Evolutionary conservation across 768 basidiomycete genomes (phyloP), one percentile per base, ranked within the genome.

Genomic region (Macrolepiota dolichaula): DNA sequence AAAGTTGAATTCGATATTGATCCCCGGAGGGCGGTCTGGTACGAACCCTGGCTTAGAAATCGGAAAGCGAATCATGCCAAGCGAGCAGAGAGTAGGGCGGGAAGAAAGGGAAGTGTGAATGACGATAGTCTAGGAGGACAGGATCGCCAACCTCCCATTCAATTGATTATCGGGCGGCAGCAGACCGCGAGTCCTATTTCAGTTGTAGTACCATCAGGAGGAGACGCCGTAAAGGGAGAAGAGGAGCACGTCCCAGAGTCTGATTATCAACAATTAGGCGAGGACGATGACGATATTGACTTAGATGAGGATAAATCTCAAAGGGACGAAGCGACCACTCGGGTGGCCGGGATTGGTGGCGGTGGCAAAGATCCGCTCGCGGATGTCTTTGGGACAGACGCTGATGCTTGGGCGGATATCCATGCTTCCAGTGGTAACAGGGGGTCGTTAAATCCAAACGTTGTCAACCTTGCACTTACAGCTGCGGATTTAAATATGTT

Each of bases 1-100:
- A 96, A 96, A 72, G 86, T 98, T 12, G 95, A 98, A 71, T 97
- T 98, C 67, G 94, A 97, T 70, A 88, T 98, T 66, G 96, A 97
- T 72, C 79, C 79, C 40, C 77, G 83, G 55, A 87, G 81, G 64
- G 95, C 94, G 1, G 76, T 76, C 2, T 97, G 95, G 95, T 95
- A 88, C 64, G 87, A 87, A n/a, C 86, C 87, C 7, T 96, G 92
- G 92, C 62, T 86, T 27, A 80, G 85, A 59, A 90, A 86, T 67
- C 76, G 90, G 59, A 79, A 79, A 61, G 74, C 78, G 51, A 86
- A 86, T 61, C 81, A 83, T 61, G 79, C 79, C n/a, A 89, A 85
- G 70, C 77, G 89, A 25, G 69, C 77, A 37, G 81, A 79, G 64
- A 82, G 80, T 63, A 70, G 72, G 54, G 68, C 65, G 62, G 65